phyloP scores from a whole-genome alignment of 139 green algal species.

The Diplosphaera chodatii region DNA sequence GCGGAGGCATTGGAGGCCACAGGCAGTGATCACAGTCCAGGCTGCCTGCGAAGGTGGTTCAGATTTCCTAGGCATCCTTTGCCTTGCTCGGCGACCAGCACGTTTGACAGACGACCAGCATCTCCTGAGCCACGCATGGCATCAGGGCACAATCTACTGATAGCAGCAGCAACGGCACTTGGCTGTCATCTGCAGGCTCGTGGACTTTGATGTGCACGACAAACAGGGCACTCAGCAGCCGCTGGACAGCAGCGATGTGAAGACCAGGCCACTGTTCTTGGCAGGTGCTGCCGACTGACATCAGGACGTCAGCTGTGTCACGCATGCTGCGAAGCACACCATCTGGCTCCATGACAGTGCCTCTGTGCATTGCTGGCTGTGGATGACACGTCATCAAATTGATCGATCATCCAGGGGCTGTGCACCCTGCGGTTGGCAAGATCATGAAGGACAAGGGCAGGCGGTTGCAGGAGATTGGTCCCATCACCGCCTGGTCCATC shows the following conservation, averaged over 20 bases:
- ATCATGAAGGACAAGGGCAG: constrained; percentile 17
- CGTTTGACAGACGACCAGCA: no score
- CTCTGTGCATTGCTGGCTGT: no score
- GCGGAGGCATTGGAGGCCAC: constrained; percentile 27
- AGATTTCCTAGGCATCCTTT: no score
- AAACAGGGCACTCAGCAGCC: constrained; percentile 26
- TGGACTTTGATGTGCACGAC: constrained; percentile 42
- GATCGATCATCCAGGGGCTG: constrained; percentile 31
- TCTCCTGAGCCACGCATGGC: no score
- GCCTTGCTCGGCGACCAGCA: no score
- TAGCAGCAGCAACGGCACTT: no score
- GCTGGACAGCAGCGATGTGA: constrained; percentile 31
- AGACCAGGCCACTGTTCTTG: constrained; percentile 10
- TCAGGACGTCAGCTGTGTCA: no score
- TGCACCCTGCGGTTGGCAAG: constrained; percentile 33
- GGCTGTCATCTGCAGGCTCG: constrained; percentile 48
- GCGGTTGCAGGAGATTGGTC: constrained; percentile 31
- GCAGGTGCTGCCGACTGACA: no score
- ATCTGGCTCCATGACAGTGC: no score
- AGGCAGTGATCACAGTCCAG: not conserved
- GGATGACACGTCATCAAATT: no score
- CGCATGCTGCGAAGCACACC: no score
- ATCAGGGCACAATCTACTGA: no score
- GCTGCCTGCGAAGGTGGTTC: not conserved
- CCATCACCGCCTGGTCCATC: constrained; percentile 40